Conservation (phyloP, 2,329 filamentous ascomycete genomes). For the Colletotrichum tabaci region DNA sequence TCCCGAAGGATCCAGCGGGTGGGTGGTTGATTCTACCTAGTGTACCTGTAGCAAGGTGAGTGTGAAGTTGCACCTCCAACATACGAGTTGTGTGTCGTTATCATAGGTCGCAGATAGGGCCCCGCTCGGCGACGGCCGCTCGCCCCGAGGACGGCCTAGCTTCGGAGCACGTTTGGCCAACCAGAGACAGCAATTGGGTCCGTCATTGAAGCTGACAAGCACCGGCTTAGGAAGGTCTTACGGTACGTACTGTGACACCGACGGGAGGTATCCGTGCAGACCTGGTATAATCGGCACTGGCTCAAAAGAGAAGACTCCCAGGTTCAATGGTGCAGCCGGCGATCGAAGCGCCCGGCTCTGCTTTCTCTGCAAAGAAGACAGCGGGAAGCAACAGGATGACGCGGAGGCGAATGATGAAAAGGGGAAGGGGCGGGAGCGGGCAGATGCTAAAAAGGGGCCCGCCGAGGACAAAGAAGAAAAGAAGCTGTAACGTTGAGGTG, state of each 20-base stretch:
- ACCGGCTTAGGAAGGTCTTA: background rate
- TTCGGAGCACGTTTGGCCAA: conserved; percentile 9
- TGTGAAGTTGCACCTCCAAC: background rate
- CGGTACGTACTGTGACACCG: background rate
- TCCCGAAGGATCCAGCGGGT: background rate
- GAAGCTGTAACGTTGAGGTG: conserved; percentile 19
- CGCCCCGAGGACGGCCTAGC: conserved; percentile 23
- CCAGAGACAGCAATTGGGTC: background rate
- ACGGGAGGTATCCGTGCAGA: background rate
- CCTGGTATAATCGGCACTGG: no score
- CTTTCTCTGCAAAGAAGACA: background rate
- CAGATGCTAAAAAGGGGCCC: background rate
- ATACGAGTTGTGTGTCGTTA: conserved; percentile 3
- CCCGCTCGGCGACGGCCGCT: conserved; percentile 19
- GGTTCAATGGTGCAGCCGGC: background rate
- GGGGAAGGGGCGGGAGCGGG: background rate
- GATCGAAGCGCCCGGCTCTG: background rate
- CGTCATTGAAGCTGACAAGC: conserved; percentile 5
- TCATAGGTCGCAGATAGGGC: conserved; percentile 13
- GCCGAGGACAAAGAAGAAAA: conserved; percentile 20
- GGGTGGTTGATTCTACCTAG: background rate
- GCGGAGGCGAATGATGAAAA: background rate
- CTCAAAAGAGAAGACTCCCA: background rate
- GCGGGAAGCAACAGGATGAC: conserved; percentile 3
- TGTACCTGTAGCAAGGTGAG: background rate